A percentile compares a stretch with the other conserved stretches of the same genome.
phyloP scores from a whole-genome alignment of 208 protist species.

The Trypanosoma platydactyli region DNA sequence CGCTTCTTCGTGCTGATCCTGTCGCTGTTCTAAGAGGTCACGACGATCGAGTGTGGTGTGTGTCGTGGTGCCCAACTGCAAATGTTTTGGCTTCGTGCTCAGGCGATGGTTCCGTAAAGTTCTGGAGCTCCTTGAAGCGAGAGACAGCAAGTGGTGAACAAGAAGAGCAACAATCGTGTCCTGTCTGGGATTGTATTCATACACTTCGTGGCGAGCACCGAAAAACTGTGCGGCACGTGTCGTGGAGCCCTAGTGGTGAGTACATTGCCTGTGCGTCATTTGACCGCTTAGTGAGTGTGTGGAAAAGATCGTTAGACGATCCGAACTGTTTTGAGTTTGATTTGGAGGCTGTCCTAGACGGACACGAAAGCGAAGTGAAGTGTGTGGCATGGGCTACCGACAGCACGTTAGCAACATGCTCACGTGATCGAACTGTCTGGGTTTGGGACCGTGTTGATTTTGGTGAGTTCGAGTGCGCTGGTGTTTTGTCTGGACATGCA shows the following conservation, averaged over 20 bases:
- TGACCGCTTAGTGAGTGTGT: conserved; percentile 79
- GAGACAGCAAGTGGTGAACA: not conserved
- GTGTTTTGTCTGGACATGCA: conserved; percentile 85
- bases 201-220: conserved; percentile 75
- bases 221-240: conserved; percentile 77
- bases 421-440: conserved; percentile 90
- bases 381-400: conserved; percentile 80
- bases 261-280: conserved; percentile 84
- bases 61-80: conserved; percentile 74
- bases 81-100: conserved; percentile 74
- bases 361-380: conserved; percentile 93
- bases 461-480: conserved; percentile 88
- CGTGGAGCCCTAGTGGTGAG: conserved; percentile 80
- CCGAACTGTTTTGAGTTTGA: conserved; percentile 46
- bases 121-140: conserved; percentile 49
- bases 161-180: not conserved
- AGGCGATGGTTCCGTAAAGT: conserved; percentile 61
- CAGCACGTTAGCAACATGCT: conserved; percentile 83
- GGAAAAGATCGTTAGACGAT: conserved; percentile 40
- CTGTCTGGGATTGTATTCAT: conserved; percentile 48
- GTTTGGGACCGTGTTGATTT: conserved; percentile 89
- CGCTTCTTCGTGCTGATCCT: conserved; percentile 32
- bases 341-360: conserved; percentile 79
- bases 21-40: conserved; percentile 60
- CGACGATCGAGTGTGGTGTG: conserved; percentile 81